Percentiles rank a stretch among this genome's conserved stretches.
phyloP scores from a whole-genome alignment of 768 basidiomycete species.

The Solioccasus polychromus region DNA sequence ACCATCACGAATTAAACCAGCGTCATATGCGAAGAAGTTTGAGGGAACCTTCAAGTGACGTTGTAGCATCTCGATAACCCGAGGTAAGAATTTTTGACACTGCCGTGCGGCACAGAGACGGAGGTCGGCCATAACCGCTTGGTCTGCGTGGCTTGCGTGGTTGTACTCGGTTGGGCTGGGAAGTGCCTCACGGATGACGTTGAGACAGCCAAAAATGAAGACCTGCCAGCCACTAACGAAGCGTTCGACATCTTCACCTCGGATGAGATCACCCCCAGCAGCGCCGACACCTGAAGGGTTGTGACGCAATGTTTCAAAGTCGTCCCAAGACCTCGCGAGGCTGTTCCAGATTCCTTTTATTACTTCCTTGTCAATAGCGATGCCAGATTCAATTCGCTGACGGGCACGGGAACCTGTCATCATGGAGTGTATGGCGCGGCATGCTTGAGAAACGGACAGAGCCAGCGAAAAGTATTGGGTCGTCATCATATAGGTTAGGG shows the following conservation, averaged over 20 bases:
- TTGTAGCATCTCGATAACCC: slow-evolving; percentile 50
- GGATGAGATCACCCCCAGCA: slow-evolving; percentile 33
- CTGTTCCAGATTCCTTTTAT: slow-evolving; percentile 83
- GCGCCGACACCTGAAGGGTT: slow-evolving; percentile 41
- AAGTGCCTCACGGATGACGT: slow-evolving; percentile 82
- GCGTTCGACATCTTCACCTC: slow-evolving; percentile 53
- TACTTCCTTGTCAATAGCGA: slow-evolving; percentile 54
- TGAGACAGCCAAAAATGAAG: slow-evolving; percentile 90
- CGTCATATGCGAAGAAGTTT: slow-evolving; percentile 79
- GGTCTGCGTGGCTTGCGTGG: slow-evolving; percentile 43
- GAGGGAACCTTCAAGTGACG: slow-evolving; percentile 41
- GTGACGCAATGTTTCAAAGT: slow-evolving; percentile 65
- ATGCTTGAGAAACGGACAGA: slow-evolving; percentile 71
- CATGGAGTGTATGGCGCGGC: slow-evolving; percentile 72
- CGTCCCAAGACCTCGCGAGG: slow-evolving; percentile 80
- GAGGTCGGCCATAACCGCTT: slow-evolving; percentile 46
- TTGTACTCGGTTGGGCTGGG: slow-evolving; percentile 39
- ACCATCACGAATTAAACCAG: slow-evolving; percentile 83
- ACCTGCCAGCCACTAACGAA: slow-evolving; percentile 90
- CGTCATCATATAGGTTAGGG: slow-evolving; percentile 49
- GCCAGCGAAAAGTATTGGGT: slow-evolving; percentile 66
- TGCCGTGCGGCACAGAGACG: slow-evolving; percentile 44
- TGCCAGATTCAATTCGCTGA: slow-evolving; percentile 49
- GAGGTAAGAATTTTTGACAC: slow-evolving; percentile 50
- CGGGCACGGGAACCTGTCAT: slow-evolving; percentile 78